Conservation (phyloP, 2,329 filamentous ascomycete species). For the Ophiostoma novo-ulmi region DNA sequence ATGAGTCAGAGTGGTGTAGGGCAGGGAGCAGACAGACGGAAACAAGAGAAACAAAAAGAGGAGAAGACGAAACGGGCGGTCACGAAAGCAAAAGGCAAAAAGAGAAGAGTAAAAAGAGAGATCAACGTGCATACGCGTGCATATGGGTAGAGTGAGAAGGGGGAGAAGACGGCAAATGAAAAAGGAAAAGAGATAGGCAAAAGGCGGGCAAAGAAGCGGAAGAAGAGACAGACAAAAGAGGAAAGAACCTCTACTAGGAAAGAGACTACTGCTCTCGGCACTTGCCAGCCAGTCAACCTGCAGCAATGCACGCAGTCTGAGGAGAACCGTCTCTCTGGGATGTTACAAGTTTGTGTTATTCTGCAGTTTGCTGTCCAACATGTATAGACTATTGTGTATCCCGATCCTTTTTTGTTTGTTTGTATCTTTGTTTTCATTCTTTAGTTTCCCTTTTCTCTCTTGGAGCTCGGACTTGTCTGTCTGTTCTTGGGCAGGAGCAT, state of each 20-base stretch:
- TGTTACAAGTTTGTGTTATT: conserved; percentile 15
- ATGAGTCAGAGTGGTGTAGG: neutral
- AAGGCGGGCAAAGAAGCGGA: neutral
- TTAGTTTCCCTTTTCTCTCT: neutral
- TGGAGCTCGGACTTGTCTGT: neutral
- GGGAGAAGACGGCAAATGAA: neutral
- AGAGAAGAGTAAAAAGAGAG: neutral
- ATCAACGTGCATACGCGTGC: neutral
- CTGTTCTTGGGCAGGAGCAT: neutral
- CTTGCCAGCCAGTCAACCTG: conserved; percentile 26
- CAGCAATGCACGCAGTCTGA: conserved; percentile 21
- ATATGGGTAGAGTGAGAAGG: neutral
- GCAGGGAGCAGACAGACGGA: neutral
- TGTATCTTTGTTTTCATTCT: neutral
- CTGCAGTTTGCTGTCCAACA: too few species aligned
- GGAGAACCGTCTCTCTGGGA: conserved; percentile 11
- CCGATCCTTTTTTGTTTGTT: neutral
- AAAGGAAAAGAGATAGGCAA: neutral
- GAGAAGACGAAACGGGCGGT: neutral
- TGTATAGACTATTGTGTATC: neutral
- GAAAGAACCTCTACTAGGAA: neutral
- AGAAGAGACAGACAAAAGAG: conserved; percentile 1
- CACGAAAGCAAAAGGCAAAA: neutral
- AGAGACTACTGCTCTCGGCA: neutral
- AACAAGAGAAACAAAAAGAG: conserved; percentile 1